phyloP scores from a whole-genome alignment of 2,329 filamentous ascomycete species.

The Aureobasidium leucospermi region DNA sequence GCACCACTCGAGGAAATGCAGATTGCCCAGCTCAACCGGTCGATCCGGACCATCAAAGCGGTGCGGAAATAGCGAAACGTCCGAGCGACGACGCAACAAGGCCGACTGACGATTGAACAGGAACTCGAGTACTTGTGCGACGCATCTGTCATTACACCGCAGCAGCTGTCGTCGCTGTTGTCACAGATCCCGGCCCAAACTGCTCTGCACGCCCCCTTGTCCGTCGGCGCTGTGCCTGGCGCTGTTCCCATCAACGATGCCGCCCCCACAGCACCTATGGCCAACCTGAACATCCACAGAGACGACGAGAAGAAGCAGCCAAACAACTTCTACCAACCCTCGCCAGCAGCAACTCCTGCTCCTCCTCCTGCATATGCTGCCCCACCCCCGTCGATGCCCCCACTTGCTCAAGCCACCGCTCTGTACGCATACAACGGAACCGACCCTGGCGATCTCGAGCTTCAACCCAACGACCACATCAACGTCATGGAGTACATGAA shows the following conservation, averaged over 20 bases:
- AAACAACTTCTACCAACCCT: slow-evolving; percentile 30
- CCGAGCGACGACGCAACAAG: neutral
- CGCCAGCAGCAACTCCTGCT: slow-evolving; percentile 35
- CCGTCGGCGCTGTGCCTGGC: slow-evolving; percentile 30
- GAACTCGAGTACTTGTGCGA: slow-evolving; percentile 88
- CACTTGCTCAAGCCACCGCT: slow-evolving; percentile 68
- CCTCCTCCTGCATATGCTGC: slow-evolving; percentile 49
- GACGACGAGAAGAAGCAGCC: slow-evolving; percentile 28
- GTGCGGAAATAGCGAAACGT: slow-evolving; percentile 41
- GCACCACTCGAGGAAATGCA: slow-evolving; percentile 36
- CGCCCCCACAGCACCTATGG: slow-evolving; percentile 25
- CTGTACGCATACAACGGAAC: slow-evolving; percentile 76
- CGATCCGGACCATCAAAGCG: slow-evolving; percentile 79
- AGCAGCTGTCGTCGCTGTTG: slow-evolving; percentile 68
- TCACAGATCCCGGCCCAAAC: slow-evolving; percentile 66
- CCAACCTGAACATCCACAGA: slow-evolving; percentile 28
- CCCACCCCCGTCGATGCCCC: slow-evolving; percentile 36
- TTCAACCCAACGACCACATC: slow-evolving; percentile 74
- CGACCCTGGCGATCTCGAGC: slow-evolving; percentile 72
- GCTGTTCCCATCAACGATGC: slow-evolving; percentile 17
- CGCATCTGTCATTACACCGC: slow-evolving; percentile 66
- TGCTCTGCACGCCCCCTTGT: slow-evolving; percentile 40
- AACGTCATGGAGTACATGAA: slow-evolving; percentile 90
- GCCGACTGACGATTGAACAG: slow-evolving; percentile 39
- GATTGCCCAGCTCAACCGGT: slow-evolving; percentile 67